Conservation (phyloP, 2,329 filamentous ascomycete genomes). For the Ceratocystis smalleyi region DNA sequence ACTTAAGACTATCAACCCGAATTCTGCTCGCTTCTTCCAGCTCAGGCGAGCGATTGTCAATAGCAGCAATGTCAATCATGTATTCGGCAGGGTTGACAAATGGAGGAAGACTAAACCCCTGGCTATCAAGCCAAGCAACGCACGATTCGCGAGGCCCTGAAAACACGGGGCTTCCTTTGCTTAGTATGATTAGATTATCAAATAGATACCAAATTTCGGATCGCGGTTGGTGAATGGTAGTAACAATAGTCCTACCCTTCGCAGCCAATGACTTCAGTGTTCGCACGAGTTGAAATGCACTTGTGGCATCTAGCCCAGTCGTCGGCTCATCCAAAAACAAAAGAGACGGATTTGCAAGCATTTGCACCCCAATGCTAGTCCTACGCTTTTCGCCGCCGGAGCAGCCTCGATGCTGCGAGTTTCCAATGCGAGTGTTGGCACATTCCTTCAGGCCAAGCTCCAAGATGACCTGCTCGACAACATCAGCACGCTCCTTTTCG, state of each 20-base stretch:
- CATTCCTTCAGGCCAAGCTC: slow-evolving; percentile 65
- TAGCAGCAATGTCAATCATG: slow-evolving; percentile 56
- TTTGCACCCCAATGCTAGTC: slow-evolving; percentile 61
- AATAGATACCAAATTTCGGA: slow-evolving; percentile 70
- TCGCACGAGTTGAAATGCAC: slow-evolving; percentile 55
- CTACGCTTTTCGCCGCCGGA: slow-evolving; percentile 66
- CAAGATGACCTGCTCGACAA: slow-evolving; percentile 63
- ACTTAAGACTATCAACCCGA: slow-evolving; percentile 46
- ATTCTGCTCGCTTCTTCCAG: slow-evolving; percentile 43
- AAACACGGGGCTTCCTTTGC: slow-evolving; percentile 52
- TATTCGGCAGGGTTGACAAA: slow-evolving; percentile 70
- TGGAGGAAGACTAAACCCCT: slow-evolving; percentile 46
- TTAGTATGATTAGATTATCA: slow-evolving; percentile 54
- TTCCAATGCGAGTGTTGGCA: slow-evolving; percentile 58
- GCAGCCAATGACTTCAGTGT: slow-evolving; percentile 53
- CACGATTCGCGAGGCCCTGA: slow-evolving; percentile 44
- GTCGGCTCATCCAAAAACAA: slow-evolving; percentile 69
- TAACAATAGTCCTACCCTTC: slow-evolving; percentile 55
- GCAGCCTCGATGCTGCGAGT: slow-evolving; percentile 55
- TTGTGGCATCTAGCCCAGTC: slow-evolving; percentile 61
- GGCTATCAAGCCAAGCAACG: slow-evolving; percentile 45
- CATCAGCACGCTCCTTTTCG: slow-evolving; percentile 38
- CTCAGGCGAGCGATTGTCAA: slow-evolving; percentile 55
- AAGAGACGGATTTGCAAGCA: slow-evolving; percentile 64
- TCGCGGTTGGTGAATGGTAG: slow-evolving; percentile 61